Evolutionary conservation across 371 early-diverging fungal genomes (phyloP), one percentile per base, ranked within the genome.

Genomic region (Chytridiales sp.): DNA sequence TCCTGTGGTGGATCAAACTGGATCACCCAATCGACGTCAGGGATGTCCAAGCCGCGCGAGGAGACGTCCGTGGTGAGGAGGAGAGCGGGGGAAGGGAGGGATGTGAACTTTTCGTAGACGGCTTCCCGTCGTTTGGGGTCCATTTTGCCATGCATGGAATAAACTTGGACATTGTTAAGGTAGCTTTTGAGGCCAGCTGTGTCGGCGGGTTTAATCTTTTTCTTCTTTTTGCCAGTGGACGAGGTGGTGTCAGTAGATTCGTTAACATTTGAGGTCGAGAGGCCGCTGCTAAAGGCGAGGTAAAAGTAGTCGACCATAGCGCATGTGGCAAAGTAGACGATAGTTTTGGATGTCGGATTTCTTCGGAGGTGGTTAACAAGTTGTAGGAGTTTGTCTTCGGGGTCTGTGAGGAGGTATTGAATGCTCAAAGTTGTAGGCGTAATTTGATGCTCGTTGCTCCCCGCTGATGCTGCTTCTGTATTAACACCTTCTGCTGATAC

Each of bases 51-150:
- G 9, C 99, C 99, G 53, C 99, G 87, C 0, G 98, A 92, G 11
- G 97, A 97, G 13, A 99, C 91, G 79, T 99, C 99, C 0, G 99
- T 99, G 68, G 95, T 95, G 13, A 98, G 68, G 52, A 98, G 74
- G 11, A 96, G 62, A 13, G 87, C 87, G 3, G 61, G 50, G 6
- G 48, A 30, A 27, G 59, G 38, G 8, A 66, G 55, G 21, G 39
- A 19, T 2, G 64, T 62, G 47, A 70, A 77, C 34, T 64, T 68
- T 59, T 67, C 49, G 56, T 68, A 77, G 9, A 73, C 69, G 17
- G 61, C 69, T 36, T 70, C 69, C 0, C 95, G 84, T 53, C 86
- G 83, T 65, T 93, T 95, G 53, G 87, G 84, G 47, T 89, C 88
- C 93, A 93, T 93, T 65, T 95, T 88, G 0, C 98, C 97, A 65